Percentiles rank a stretch among this genome's conserved stretches.
These are phyloP conservation scores for Stenogyne calaminthoides DNA, from an alignment of 305 asterid species.

Conservation along the genomic window DNA sequence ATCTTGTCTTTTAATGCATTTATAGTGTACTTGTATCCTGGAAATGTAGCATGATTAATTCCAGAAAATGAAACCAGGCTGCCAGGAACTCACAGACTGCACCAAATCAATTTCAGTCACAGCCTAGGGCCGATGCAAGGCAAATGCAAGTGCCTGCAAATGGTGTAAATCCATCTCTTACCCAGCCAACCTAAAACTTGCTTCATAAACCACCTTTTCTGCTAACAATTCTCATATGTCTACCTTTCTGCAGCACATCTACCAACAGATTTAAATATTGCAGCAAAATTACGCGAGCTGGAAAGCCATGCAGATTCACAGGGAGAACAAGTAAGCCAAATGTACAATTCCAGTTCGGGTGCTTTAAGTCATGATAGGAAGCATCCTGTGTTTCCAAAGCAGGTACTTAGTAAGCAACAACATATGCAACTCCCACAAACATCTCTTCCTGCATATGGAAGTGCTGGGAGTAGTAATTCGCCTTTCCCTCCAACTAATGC, in stretches of 20 bases:
- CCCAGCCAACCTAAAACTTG: slow-evolving; percentile 11
- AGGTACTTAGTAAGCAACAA: slow-evolving; percentile 70
- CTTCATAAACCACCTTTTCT: slow-evolving; percentile 21
- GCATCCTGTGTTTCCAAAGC: slow-evolving; percentile 59
- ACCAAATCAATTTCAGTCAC: slow-evolving; percentile 55
- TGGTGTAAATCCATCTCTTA: slow-evolving; percentile 45
- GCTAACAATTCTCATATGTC: slow-evolving; percentile 32
- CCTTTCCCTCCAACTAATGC: slow-evolving; percentile 56
- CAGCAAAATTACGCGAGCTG: slow-evolving; percentile 47
- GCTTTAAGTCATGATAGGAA: slow-evolving; percentile 67
- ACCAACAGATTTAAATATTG: slow-evolving; percentile 47
- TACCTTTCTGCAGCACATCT: slow-evolving; percentile 31
- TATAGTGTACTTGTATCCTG: slow-evolving; percentile 15
- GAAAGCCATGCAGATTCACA: slow-evolving; percentile 60
- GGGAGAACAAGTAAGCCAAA: slow-evolving; percentile 53
- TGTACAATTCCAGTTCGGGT: slow-evolving; percentile 45
- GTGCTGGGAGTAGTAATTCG: slow-evolving; percentile 56
- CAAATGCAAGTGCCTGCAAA: slow-evolving; percentile 55
- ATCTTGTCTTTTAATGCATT: slow-evolving; percentile 25
- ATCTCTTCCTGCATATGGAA: slow-evolving; percentile 57
- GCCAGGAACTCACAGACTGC: slow-evolving; percentile 47
- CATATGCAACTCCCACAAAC: slow-evolving; percentile 63
- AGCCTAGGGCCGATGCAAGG: slow-evolving; percentile 54
- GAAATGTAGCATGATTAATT: slow-evolving; percentile 30
- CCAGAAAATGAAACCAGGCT: slow-evolving; percentile 49